These are phyloP conservation scores for Yarrowia bubula DNA, from an alignment of 805 yeast species.

Conservation along the genomic window DNA sequence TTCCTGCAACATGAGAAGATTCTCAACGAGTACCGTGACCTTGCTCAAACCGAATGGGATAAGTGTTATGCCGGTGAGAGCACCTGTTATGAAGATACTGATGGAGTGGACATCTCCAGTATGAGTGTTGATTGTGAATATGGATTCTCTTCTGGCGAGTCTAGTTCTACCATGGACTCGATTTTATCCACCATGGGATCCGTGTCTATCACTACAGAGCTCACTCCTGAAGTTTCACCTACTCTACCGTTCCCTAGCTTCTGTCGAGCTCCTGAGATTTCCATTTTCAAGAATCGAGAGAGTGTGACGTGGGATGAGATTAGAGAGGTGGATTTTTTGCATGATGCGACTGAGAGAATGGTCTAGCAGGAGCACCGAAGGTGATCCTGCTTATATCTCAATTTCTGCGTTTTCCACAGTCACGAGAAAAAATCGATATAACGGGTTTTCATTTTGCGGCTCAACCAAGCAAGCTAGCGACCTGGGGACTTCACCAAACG, in stretches of 20 bases:
- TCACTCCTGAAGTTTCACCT: neutral
- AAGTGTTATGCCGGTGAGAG: conserved; percentile 7
- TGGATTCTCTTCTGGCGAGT: neutral
- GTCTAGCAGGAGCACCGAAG: neutral
- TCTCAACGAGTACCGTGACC: conserved; percentile 3
- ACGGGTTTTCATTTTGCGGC: too few species aligned
- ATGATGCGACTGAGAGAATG: neutral
- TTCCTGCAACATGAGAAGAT: neutral
- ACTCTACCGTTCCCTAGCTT: conserved; percentile 4
- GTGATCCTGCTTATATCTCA: neutral
- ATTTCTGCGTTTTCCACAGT: too few species aligned
- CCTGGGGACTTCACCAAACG: too few species aligned
- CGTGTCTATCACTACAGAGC: neutral
- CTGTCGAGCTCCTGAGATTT: neutral
- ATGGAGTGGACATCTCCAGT: neutral
- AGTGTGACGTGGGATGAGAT: neutral
- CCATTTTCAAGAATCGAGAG: neutral
- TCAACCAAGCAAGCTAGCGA: too few species aligned
- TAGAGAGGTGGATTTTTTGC: neutral
- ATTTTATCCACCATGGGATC: neutral
- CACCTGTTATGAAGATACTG: neutral
- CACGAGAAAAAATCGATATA: too few species aligned
- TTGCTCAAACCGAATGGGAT: conserved; percentile 10
- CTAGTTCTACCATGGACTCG: neutral
- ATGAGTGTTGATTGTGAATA: neutral